Evolutionary conservation across 2,329 filamentous ascomycete genomes (phyloP).

Genomic region (Trichoderma pleuroti): DNA sequence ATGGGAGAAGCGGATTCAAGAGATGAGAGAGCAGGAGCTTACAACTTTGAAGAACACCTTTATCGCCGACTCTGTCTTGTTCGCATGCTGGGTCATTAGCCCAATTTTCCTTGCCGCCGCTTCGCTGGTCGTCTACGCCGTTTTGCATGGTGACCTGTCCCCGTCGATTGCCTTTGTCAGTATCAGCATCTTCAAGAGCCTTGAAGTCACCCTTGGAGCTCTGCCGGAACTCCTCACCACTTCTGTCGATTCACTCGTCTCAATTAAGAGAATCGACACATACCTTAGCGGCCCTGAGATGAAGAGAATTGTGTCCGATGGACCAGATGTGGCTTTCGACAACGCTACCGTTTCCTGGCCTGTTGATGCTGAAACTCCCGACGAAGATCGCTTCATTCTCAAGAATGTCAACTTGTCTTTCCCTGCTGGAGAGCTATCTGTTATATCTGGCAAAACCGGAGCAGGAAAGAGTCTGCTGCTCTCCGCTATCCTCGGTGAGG

Average conservation of each 20-base stretch:
- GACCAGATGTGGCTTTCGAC: slow-evolving; percentile 61
- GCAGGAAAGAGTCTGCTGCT: slow-evolving; percentile 75
- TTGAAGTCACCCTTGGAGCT: slow-evolving; percentile 67
- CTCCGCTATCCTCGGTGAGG: slow-evolving; percentile 70
- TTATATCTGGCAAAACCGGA: slow-evolving; percentile 74
- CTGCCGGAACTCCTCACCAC: slow-evolving; percentile 71
- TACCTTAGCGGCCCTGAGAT: slow-evolving; percentile 68
- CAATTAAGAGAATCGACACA: slow-evolving; percentile 65
- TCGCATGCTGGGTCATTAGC: slow-evolving; percentile 68
- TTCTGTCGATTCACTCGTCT: slow-evolving; percentile 69
- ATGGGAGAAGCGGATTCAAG: slow-evolving; percentile 68
- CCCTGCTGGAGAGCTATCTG: slow-evolving; percentile 64
- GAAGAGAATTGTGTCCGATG: slow-evolving; percentile 49
- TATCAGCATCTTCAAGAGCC: slow-evolving; percentile 68
- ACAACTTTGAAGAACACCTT: slow-evolving; percentile 64
- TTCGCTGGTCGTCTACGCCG: slow-evolving; percentile 65
- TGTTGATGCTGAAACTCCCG: slow-evolving; percentile 55
- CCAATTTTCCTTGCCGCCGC: slow-evolving; percentile 71
- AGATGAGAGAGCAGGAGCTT: slow-evolving; percentile 63
- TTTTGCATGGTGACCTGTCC: slow-evolving; percentile 58
- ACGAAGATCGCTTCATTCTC: slow-evolving; percentile 61
- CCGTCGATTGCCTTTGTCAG: slow-evolving; percentile 78
- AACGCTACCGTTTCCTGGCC: slow-evolving; percentile 72
- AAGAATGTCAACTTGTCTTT: slow-evolving; percentile 63
- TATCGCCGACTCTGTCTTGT: slow-evolving; percentile 57